Conservation (phyloP, 2,329 filamentous ascomycete species). For the Septoria petroselini region DNA sequence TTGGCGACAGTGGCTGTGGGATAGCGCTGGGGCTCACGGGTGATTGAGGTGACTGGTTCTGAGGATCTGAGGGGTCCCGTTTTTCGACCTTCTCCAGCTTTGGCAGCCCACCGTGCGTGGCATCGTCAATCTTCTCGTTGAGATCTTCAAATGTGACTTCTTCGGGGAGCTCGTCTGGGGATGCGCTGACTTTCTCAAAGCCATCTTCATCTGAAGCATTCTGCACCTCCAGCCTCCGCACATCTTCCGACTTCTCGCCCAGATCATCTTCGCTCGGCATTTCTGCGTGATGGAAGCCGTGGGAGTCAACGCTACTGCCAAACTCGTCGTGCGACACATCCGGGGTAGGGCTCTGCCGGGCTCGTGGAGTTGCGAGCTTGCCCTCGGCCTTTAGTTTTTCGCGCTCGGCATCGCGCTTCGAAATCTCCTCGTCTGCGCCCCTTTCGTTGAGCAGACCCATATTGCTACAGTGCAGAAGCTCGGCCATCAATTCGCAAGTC, state of each 20-base stretch:
- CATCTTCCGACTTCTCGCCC: conserved; percentile 59
- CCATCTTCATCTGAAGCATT: conserved; percentile 85
- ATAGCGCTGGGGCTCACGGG: conserved; percentile 27
- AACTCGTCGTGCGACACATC: conserved; percentile 47
- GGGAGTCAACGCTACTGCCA: conserved; percentile 52
- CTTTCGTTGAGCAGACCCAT: conserved; percentile 93
- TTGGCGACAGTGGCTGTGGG: conserved; percentile 34
- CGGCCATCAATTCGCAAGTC: conserved; percentile 97
- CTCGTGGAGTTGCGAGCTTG: conserved; percentile 59
- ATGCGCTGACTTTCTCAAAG: conserved; percentile 79
- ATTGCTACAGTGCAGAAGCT: conserved; percentile 95
- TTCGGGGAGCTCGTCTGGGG: conserved; percentile 51
- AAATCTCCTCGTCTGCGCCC: conserved; percentile 84
- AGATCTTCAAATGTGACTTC: conserved; percentile 71
- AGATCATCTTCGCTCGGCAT: conserved; percentile 43
- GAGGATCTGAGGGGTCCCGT: conserved; percentile 22
- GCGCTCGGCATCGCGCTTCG: conserved; percentile 73
- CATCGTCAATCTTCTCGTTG: conserved; percentile 51
- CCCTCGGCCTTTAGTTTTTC: conserved; percentile 76
- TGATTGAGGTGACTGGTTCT: conserved; percentile 18
- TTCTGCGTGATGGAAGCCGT: conserved; percentile 51
- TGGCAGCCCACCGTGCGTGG: conserved; percentile 27
- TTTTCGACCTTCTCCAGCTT: conserved; percentile 33
- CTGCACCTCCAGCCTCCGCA: conserved; percentile 70
- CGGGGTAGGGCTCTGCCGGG: conserved; percentile 56